Conservation (phyloP, 345 rosid genomes). For the Murraya paniculata region DNA sequence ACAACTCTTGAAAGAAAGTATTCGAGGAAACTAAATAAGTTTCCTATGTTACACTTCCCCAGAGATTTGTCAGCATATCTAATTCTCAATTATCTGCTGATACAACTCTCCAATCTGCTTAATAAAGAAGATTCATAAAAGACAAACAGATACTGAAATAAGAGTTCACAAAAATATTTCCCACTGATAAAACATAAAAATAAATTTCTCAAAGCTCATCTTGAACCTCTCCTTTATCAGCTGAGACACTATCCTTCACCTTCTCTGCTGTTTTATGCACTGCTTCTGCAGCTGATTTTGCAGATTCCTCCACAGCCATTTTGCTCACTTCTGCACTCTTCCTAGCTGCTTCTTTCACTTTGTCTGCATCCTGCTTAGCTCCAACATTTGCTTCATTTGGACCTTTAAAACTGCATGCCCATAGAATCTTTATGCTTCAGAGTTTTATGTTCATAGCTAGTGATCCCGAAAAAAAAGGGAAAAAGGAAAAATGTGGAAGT, state of each 20-base stretch:
- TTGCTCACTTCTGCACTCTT: constrained; percentile 42
- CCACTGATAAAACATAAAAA: neutral
- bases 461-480: too few species aligned
- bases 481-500: too few species aligned
- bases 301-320: constrained; percentile 45
- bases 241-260: constrained; percentile 26
- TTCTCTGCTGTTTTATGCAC: constrained; percentile 48
- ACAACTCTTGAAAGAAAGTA: too few species aligned
- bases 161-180: neutral
- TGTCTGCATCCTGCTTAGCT: constrained; percentile 22
- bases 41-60: too few species aligned
- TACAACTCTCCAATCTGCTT: neutral
- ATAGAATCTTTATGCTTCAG: neutral
- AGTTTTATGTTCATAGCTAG: neutral
- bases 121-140: neutral
- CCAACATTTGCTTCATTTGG: constrained; percentile 17
- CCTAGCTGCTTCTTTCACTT: constrained; percentile 54
- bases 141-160: neutral
- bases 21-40: too few species aligned
- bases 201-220: constrained; percentile 35
- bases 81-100: neutral
- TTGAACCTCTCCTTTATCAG: constrained; percentile 15
- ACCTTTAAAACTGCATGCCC: constrained; percentile 46
- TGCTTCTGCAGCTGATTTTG: constrained; percentile 52
- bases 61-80: too few species aligned